phyloP scores from a whole-genome alignment of 129 eudicot genomes.

The Solidago caesia region DNA sequence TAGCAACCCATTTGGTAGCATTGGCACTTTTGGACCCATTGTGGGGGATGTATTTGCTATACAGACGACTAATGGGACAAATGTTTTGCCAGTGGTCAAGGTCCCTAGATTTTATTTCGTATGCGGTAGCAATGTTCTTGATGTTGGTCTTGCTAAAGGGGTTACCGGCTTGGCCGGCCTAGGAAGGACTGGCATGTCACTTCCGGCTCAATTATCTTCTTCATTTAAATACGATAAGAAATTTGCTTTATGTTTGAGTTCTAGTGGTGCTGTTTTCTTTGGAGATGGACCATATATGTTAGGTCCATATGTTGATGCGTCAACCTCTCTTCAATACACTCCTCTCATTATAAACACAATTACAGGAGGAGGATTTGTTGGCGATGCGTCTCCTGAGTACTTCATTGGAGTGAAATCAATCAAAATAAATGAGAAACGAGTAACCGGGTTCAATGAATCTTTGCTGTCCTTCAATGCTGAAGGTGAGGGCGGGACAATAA shows the following conservation, averaged over 20 bases:
- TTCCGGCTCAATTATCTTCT: conserved; percentile 37
- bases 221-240: conserved; percentile 26
- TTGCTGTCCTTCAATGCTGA: conserved; percentile 33
- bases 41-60: no score
- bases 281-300: conserved; percentile 39
- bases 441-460: conserved; percentile 27
- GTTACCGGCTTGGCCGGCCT: conserved; percentile 46
- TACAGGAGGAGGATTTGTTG: conserved; percentile 7
- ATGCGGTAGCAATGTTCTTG: conserved; percentile 17
- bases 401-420: conserved; percentile 41
- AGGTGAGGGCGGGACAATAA: conserved; percentile 46
- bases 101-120: conserved; percentile 18
- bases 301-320: conserved; percentile 15
- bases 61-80: conserved; percentile 29
- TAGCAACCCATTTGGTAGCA: background rate
- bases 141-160: conserved; percentile 36
- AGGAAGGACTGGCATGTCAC: conserved; percentile 32
- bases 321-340: conserved; percentile 26
- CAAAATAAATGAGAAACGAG: conserved; percentile 25
- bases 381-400: conserved; percentile 34
- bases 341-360: conserved; percentile 36
- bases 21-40: conserved; percentile 26
- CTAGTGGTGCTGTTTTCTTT: conserved; percentile 29
- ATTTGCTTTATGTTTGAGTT: conserved; percentile 41
- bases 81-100: background rate